Evolutionary conservation across 139 green algal genomes (phyloP).

Genomic region (Picochlorum sp.): DNA sequence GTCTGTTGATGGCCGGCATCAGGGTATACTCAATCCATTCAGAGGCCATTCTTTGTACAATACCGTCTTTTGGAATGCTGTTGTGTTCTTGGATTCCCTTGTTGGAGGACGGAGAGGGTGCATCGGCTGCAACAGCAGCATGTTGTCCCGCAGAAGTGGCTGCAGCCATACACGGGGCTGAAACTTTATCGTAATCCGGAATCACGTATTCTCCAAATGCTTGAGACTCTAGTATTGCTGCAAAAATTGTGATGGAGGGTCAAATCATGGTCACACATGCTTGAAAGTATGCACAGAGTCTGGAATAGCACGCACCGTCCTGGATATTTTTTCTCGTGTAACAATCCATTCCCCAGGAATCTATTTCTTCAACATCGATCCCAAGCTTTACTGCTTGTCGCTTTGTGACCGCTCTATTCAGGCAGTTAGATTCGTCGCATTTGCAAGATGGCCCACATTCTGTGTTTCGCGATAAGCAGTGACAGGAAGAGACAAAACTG

Average conservation of each 20-base stretch:
- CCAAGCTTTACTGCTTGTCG: conserved; percentile 38
- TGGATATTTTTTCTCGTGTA: conserved; percentile 72
- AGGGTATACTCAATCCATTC: conserved; percentile 61
- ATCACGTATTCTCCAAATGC: conserved; percentile 32
- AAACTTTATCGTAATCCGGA: conserved; percentile 14
- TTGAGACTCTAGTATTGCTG: conserved; percentile 31
- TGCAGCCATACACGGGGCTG: not conserved
- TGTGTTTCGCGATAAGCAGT: conserved; percentile 45
- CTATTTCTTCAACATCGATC: conserved; percentile 54
- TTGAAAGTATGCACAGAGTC: not conserved
- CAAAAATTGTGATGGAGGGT: not conserved
- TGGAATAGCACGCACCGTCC: conserved; percentile 34
- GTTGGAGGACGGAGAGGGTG: not conserved
- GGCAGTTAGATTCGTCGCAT: conserved; percentile 25
- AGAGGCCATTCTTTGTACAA: conserved; percentile 7
- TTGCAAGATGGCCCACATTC: conserved; percentile 41
- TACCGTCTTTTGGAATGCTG: not conserved
- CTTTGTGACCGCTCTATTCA: conserved; percentile 32
- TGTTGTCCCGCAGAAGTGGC: conserved; percentile 9
- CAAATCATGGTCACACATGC: conserved; percentile 1
- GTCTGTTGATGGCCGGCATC: conserved; percentile 47
- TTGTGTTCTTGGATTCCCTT: not conserved
- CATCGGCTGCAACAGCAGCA: conserved; percentile 11
- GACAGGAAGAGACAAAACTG: conserved; percentile 34
- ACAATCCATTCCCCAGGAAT: conserved; percentile 80